phyloP scores from a whole-genome alignment of 2,329 filamentous ascomycete genomes.

The Fusarium drepaniforme region DNA sequence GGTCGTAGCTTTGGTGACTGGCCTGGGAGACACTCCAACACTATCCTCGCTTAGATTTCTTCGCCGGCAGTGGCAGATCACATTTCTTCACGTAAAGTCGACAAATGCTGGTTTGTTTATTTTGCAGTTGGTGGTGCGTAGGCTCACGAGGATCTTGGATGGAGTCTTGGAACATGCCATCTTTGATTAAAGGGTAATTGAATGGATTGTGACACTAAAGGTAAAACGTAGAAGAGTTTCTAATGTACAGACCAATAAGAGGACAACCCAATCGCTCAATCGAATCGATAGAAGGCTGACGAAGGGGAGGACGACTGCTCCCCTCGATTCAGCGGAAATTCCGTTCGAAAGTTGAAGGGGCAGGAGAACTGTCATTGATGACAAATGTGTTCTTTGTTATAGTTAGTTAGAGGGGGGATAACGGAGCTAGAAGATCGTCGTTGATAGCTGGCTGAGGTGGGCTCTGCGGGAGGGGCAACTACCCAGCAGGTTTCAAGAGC shows the following conservation, averaged over 20 bases:
- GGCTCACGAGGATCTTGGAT: not conserved
- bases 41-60: not conserved
- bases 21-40: not conserved
- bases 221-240: not conserved
- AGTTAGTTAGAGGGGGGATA: too few relatives aligned
- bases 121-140: not conserved
- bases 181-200: not conserved
- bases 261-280: not conserved
- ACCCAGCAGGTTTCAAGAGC: slow-evolving; percentile 27
- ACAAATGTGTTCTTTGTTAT: not conserved
- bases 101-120: not conserved
- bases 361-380: not conserved
- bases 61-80: not conserved
- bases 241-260: not conserved
- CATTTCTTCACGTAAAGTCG: not conserved
- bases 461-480: not conserved
- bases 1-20: not conserved
- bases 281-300: not conserved
- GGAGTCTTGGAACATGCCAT: not conserved
- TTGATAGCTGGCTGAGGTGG: not conserved
- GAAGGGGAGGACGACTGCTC: not conserved
- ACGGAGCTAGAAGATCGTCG: too few relatives aligned
- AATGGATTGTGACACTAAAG: not conserved
- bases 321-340: not conserved
- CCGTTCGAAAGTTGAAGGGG: not conserved